Percentiles rank a stretch among this genome's conserved stretches.
phyloP scores from a whole-genome alignment of 2,329 filamentous ascomycete genomes.

The Fusarium zealandicum region DNA sequence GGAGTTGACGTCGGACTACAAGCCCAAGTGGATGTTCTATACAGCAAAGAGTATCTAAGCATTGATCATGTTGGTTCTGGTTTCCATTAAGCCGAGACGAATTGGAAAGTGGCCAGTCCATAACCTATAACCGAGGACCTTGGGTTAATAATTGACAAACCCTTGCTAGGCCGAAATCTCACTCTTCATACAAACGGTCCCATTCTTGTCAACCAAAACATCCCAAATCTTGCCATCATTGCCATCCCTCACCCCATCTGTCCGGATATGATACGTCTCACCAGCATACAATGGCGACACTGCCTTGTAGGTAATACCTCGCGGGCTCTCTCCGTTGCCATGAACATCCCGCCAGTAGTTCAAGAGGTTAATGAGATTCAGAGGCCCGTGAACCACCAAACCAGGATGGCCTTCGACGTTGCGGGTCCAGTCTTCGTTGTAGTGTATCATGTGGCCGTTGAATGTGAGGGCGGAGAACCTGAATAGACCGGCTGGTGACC shows the following conservation, averaged over 20 bases:
- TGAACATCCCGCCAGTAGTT: constrained; percentile 68
- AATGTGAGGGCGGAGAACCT: constrained; percentile 85
- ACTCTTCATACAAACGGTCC: constrained; percentile 48
- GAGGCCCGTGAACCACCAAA: constrained; percentile 80
- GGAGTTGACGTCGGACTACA: constrained; percentile 52
- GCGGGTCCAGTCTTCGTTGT: constrained; percentile 71
- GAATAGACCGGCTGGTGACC: constrained; percentile 67
- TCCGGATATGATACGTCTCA: constrained; percentile 69
- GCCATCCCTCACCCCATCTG: constrained; percentile 50
- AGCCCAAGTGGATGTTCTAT: constrained; percentile 59
- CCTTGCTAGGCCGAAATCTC: constrained; percentile 32
- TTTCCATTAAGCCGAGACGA: no score
- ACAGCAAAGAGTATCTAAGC: no score
- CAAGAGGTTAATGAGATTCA: constrained; percentile 77
- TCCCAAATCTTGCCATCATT: constrained; percentile 50
- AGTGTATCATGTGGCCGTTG: constrained; percentile 87
- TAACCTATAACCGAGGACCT: no score
- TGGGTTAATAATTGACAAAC: neutral
- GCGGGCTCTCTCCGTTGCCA: constrained; percentile 38
- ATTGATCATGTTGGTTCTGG: no score
- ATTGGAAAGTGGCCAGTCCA: no score
- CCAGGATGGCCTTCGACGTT: constrained; percentile 73
- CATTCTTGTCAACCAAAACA: constrained; percentile 55
- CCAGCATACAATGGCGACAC: constrained; percentile 74
- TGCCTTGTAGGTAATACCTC: constrained; percentile 70